Conservation (phyloP, 1,284 basidiomycete genomes). For the Porodaedalea pini region DNA sequence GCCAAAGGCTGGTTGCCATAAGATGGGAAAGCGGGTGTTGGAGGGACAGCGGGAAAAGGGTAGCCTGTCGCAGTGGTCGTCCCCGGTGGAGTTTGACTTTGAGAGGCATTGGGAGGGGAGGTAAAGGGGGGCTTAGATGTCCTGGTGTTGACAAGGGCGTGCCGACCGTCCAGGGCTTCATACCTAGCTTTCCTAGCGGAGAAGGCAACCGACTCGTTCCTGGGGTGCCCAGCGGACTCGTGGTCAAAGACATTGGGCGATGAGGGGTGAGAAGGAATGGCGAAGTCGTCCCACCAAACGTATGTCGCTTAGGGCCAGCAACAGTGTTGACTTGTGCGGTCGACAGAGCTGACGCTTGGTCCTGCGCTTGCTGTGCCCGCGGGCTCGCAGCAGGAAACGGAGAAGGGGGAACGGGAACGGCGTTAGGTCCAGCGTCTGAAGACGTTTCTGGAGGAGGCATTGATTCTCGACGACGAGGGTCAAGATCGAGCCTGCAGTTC, state of each 20-base stretch:
- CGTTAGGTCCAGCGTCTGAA: slow-evolving; percentile 37
- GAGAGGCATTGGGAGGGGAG: slow-evolving; percentile 27
- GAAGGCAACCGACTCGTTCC: slow-evolving; percentile 29
- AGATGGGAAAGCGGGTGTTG: slow-evolving; percentile 69
- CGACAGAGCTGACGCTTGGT: slow-evolving; percentile 7
- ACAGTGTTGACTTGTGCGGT: background rate
- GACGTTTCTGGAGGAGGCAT: slow-evolving; percentile 15
- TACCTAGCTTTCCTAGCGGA: slow-evolving; percentile 26
- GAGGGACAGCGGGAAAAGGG: slow-evolving; percentile 34
- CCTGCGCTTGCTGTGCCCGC: slow-evolving; percentile 13
- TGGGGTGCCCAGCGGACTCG: slow-evolving; percentile 37
- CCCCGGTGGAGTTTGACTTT: slow-evolving; percentile 18
- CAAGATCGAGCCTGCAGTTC: slow-evolving; percentile 83
- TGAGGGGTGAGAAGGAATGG: slow-evolving; percentile 8
- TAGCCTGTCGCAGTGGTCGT: slow-evolving; percentile 20
- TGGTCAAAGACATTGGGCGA: slow-evolving; percentile 19
- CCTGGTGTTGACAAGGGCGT: slow-evolving; percentile 6
- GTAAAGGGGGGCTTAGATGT: slow-evolving; percentile 23
- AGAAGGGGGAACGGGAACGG: slow-evolving; percentile 68
- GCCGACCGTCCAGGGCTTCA: slow-evolving; percentile 39
- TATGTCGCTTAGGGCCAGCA: slow-evolving; percentile 58
- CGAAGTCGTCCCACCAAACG: slow-evolving; percentile 35
- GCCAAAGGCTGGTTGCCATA: slow-evolving; percentile 48
- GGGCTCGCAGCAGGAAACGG: slow-evolving; percentile 53
- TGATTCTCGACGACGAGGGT: slow-evolving; percentile 37